Percentiles rank a stretch among this genome's conserved stretches.
phyloP scores from a whole-genome alignment of 2,329 filamentous ascomycete species.

The Ophiobolus disseminans region DNA sequence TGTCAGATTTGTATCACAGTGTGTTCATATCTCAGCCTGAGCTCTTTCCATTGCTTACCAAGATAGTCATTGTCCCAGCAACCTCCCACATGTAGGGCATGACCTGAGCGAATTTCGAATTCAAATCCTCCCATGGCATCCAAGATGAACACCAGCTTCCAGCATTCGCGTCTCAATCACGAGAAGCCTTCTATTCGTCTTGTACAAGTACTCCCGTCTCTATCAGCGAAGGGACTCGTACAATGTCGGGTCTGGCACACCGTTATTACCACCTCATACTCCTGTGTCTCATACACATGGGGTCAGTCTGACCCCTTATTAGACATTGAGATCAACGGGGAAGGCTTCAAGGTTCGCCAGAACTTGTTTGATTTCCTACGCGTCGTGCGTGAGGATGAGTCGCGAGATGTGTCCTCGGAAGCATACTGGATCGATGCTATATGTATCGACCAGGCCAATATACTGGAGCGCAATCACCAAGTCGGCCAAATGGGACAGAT shows the following conservation, averaged over 20 bases:
- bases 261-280: neutral
- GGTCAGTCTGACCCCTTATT: constrained; percentile 8
- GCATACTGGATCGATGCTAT: constrained; percentile 17
- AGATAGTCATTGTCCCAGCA: no score
- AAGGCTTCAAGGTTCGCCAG: constrained; percentile 5
- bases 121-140: no score
- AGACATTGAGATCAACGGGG: constrained; percentile 7
- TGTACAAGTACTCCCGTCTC: neutral
- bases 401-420: neutral
- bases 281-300: neutral
- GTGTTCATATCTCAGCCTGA: no score
- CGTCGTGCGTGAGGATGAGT: neutral
- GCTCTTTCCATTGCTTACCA: no score
- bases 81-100: no score
- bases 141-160: neutral
- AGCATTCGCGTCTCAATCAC: neutral
- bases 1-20: no score
- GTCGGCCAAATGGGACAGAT: constrained; percentile 9
- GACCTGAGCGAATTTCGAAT: no score
- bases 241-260: constrained; percentile 1
- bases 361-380: constrained; percentile 15
- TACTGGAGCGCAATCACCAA: constrained; percentile 10
- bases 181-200: neutral
- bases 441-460: constrained; percentile 12
- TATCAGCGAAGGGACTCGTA: neutral